Conservation (phyloP, 2,329 filamentous ascomycete species). For the Aplosporella prunicola region DNA sequence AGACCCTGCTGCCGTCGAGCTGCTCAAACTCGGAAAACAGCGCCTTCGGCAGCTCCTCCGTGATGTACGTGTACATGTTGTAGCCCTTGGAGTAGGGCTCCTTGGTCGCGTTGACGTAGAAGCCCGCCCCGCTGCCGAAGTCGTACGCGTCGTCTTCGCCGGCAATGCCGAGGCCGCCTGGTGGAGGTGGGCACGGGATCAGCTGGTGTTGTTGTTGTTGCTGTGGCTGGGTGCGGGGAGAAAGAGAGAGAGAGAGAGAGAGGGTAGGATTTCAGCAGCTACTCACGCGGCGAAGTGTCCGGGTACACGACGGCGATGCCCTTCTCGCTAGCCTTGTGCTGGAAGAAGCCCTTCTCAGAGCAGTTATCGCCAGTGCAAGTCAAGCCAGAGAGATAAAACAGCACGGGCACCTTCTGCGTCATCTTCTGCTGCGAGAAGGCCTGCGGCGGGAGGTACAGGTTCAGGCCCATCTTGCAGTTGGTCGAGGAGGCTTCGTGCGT, state of each 20-base stretch:
- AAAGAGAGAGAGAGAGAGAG: too few relatives aligned
- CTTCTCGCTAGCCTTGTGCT: slow-evolving; percentile 66
- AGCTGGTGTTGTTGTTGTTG: too few relatives aligned
- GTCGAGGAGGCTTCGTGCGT: slow-evolving; percentile 72
- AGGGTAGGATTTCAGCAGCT: too few relatives aligned
- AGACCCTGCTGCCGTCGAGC: slow-evolving; percentile 62
- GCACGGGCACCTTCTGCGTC: slow-evolving; percentile 60
- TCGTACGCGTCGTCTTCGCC: slow-evolving; percentile 86
- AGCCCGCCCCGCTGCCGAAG: slow-evolving; percentile 85
- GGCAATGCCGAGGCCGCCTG: slow-evolving; percentile 64
- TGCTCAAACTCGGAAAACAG: slow-evolving; percentile 63
- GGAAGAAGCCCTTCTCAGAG: slow-evolving; percentile 78
- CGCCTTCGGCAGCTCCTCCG: slow-evolving; percentile 70
- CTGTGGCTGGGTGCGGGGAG: too few relatives aligned
- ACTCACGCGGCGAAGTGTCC: slow-evolving; percentile 78
- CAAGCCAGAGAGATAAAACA: slow-evolving; percentile 88
- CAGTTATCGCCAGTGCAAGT: slow-evolving; percentile 86
- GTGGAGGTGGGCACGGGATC: too few relatives aligned
- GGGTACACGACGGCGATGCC: slow-evolving; percentile 92
- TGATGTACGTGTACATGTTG: slow-evolving; percentile 90
- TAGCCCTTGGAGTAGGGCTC: slow-evolving; percentile 70
- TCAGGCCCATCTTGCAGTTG: slow-evolving; percentile 82
- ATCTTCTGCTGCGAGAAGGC: slow-evolving; percentile 42
- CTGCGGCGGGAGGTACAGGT: slow-evolving; percentile 78
- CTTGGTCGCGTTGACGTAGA: slow-evolving; percentile 81